A percentile compares a stretch with the other conserved stretches of the same genome.
Evolutionary conservation across 2,329 filamentous ascomycete species (phyloP).

Genomic region (Fonsecaea monophora): DNA sequence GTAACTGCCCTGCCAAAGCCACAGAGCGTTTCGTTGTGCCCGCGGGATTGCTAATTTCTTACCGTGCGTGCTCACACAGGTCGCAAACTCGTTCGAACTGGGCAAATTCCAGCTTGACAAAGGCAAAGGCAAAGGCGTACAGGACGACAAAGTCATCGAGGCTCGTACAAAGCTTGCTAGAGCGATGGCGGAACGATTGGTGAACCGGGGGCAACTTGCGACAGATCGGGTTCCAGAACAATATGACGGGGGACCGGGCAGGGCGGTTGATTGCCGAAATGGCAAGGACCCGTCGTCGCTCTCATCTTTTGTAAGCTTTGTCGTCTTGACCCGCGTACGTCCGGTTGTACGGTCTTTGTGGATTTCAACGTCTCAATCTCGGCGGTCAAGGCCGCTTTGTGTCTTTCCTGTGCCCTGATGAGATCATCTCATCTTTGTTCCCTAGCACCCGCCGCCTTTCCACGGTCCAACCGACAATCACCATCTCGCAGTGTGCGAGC

Average conservation of each 20-base stretch:
- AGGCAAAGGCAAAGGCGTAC: not conserved
- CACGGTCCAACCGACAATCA: no score
- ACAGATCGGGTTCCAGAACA: not conserved
- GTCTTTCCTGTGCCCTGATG: no score
- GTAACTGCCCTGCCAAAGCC: no score
- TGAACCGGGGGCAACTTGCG: not conserved
- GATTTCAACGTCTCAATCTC: constrained; percentile 74
- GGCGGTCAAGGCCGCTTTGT: constrained; percentile 65
- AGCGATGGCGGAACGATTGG: constrained; percentile 1
- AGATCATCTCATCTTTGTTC: constrained; percentile 73
- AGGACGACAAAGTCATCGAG: not conserved
- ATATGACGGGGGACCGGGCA: constrained; percentile 11
- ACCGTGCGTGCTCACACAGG: no score
- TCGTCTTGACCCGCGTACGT: constrained; percentile 55
- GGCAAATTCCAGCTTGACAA: not conserved
- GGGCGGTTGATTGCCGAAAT: not conserved
- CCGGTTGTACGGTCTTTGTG: constrained; percentile 49
- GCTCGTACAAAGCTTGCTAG: not conserved
- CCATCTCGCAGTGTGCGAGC: no score
- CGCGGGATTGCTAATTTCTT: not conserved
- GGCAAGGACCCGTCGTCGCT: constrained; percentile 81
- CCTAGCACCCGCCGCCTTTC: no score
- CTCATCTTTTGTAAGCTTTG: constrained; percentile 74
- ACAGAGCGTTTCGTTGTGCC: not conserved
- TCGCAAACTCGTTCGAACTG: no score